These are phyloP conservation scores for Salvia rosmarinus DNA, from an alignment of 257 asterid genomes.

Conservation along the genomic window DNA sequence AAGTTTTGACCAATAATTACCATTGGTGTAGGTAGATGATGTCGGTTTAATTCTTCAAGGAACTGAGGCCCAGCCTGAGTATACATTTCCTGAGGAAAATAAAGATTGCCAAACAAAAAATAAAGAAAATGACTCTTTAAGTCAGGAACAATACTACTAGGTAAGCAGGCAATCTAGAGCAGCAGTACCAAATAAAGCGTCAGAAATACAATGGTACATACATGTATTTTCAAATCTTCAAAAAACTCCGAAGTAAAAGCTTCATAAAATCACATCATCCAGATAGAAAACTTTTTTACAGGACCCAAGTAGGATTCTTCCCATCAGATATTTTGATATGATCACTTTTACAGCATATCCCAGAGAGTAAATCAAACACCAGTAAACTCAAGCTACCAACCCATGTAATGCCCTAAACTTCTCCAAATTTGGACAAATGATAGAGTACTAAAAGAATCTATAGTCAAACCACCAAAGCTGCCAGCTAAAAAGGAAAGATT, in stretches of 20 bases:
- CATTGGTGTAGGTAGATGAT: constrained; percentile 73
- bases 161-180: constrained; percentile 10
- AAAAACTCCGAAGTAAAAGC: constrained; percentile 2
- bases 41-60: constrained; percentile 91
- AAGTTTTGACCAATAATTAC: constrained; percentile 46
- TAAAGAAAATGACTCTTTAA: constrained; percentile 19
- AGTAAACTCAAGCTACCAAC: constrained; percentile 12
- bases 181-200: constrained; percentile 10
- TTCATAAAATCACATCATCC: constrained; percentile 6
- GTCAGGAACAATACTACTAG: constrained; percentile 16
- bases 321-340: neutral
- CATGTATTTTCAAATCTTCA: neutral
- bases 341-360: constrained; percentile 14
- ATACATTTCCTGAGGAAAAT: constrained; percentile 81
- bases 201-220: neutral
- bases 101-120: constrained; percentile 21
- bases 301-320: neutral
- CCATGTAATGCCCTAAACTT: neutral
- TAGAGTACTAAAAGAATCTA: neutral
- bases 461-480: neutral
- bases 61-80: constrained; percentile 90
- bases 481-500: neutral
- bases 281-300: constrained; percentile 3
- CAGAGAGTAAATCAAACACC: neutral
- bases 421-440: constrained; percentile 2